Conservation (phyloP, 2,329 filamentous ascomycete species). For the Periconia digitata region DNA sequence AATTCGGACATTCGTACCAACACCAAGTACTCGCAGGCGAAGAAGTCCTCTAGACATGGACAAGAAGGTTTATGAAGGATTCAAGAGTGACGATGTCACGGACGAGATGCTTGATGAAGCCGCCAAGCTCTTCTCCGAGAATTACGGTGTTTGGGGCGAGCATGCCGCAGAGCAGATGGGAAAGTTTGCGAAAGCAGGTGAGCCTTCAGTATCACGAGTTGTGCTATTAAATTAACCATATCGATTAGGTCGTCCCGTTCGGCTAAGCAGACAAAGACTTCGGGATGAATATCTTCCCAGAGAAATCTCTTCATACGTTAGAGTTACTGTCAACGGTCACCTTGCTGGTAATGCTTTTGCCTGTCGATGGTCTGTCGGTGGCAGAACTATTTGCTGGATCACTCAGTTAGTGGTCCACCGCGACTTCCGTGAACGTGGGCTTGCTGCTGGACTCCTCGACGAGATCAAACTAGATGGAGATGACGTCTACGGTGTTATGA, state of each 20-base stretch:
- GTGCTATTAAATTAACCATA: slow-evolving; percentile 5
- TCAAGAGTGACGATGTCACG: slow-evolving; percentile 32
- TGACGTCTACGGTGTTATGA: slow-evolving; percentile 45
- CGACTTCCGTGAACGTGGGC: slow-evolving; percentile 40
- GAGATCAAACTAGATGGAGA: slow-evolving; percentile 29
- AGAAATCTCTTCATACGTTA: slow-evolving; percentile 31
- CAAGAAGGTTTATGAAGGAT: slow-evolving; percentile 29
- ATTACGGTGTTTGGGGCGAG: slow-evolving; percentile 39
- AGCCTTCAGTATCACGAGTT: slow-evolving; percentile 6
- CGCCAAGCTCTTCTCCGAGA: slow-evolving; percentile 35
- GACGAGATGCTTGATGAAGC: slow-evolving; percentile 42
- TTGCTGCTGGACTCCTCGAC: slow-evolving; percentile 40
- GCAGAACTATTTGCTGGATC: slow-evolving; percentile 43
- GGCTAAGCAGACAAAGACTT: slow-evolving; percentile 21
- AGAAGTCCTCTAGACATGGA: slow-evolving; percentile 20
- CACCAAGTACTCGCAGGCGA: slow-evolving; percentile 10
- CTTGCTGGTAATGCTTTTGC: slow-evolving; percentile 42
- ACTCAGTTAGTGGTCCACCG: slow-evolving; percentile 46
- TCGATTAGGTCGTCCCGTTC: slow-evolving; percentile 14
- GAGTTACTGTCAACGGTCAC: slow-evolving; percentile 33
- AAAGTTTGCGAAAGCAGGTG: slow-evolving; percentile 22
- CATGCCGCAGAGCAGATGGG: slow-evolving; percentile 15
- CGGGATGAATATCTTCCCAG: slow-evolving; percentile 26
- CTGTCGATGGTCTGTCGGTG: slow-evolving; percentile 38
- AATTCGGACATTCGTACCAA: slow-evolving; percentile 11